Percentiles rank a stretch among this genome's conserved stretches.
phyloP scores from a whole-genome alignment of 768 basidiomycete species.

The Agaricus bisporus region DNA sequence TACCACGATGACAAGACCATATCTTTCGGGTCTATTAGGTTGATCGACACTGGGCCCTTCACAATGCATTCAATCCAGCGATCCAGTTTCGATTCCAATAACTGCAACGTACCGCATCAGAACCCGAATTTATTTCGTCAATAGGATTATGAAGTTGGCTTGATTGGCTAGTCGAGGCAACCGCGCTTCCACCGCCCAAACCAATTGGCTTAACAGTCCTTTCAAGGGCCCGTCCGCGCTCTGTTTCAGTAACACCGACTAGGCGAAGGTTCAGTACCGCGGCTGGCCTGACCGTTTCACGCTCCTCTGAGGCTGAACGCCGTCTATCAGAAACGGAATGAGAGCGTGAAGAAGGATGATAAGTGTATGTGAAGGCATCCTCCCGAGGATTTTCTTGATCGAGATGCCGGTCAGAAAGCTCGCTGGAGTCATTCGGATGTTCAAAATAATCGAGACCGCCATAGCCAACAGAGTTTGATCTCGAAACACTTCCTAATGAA shows the following conservation, averaged over 20 bases:
- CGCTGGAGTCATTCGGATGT: constrained; percentile 4
- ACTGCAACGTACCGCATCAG: not conserved
- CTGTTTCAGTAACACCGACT: constrained; percentile 20
- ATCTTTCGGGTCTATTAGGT: not conserved
- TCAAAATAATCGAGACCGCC: constrained; percentile 10
- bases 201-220: constrained; percentile 10
- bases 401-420: not conserved
- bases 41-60: not conserved
- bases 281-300: constrained; percentile 17
- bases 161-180: not conserved
- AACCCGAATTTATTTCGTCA: not conserved
- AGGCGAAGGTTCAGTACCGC: constrained; percentile 26
- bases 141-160: not conserved
- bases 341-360: not conserved
- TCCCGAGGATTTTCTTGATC: constrained; percentile 9
- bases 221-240: constrained; percentile 12
- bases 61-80: not conserved
- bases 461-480: constrained; percentile 18
- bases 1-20: constrained; percentile 6
- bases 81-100: not conserved
- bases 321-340: constrained; percentile 7
- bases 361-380: not conserved
- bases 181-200: constrained; percentile 4
- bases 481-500: constrained; percentile 18
- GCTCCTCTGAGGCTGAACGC: constrained; percentile 1